These are phyloP conservation scores for Verticillium zaregamsianum DNA, from an alignment of 2,329 filamentous ascomycete genomes.

Conservation along the genomic window DNA sequence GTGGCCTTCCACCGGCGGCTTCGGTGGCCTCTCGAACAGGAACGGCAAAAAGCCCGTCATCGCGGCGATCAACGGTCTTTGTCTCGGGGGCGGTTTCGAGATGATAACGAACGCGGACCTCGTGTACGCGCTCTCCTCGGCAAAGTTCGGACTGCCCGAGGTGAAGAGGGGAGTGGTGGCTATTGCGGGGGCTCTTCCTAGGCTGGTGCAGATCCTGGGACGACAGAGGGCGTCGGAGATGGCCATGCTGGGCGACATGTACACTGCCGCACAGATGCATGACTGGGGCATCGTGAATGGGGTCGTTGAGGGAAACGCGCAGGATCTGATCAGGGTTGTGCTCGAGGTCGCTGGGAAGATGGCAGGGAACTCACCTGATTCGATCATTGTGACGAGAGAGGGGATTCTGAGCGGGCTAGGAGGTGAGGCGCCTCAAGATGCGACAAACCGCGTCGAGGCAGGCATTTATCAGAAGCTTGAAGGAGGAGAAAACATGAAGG, in stretches of 20 bases:
- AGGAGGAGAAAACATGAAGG: constrained; percentile 67
- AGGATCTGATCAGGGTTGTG: constrained; percentile 51
- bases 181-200: constrained; percentile 65
- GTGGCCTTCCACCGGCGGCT: constrained; percentile 7
- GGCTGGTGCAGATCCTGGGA: constrained; percentile 63
- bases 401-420: constrained; percentile 73
- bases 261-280: constrained; percentile 55
- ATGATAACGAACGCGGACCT: constrained; percentile 72
- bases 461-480: constrained; percentile 57
- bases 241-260: constrained; percentile 58
- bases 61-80: constrained; percentile 71
- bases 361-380: constrained; percentile 67
- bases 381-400: constrained; percentile 68
- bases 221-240: constrained; percentile 68
- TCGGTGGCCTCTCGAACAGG: constrained; percentile 51
- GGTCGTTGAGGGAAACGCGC: constrained; percentile 38
- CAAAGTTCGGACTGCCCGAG: constrained; percentile 67
- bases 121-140: constrained; percentile 54
- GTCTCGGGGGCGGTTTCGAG: constrained; percentile 73
- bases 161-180: constrained; percentile 67
- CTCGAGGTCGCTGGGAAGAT: constrained; percentile 58
- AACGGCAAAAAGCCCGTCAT: constrained; percentile 70
- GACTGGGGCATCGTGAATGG: constrained; percentile 69
- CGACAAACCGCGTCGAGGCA: constrained; percentile 51
- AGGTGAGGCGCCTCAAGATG: constrained; percentile 58